These are phyloP conservation scores for Fusarium ramigenum DNA, from an alignment of 2,329 filamentous ascomycete genomes.

Conservation along the genomic window DNA sequence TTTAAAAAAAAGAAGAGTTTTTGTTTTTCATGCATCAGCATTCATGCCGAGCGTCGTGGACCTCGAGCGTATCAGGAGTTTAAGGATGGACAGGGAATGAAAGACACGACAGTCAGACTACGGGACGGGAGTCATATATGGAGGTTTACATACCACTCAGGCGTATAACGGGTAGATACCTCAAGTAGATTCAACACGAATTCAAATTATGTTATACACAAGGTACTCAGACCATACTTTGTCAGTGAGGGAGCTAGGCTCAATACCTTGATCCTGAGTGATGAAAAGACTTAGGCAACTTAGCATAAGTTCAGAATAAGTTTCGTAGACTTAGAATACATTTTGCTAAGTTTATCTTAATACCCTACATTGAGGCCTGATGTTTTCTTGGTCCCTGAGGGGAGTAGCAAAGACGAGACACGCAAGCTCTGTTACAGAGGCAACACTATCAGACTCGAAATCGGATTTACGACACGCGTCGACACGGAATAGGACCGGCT, in stretches of 20 bases:
- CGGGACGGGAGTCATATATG: neutral
- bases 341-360: neutral
- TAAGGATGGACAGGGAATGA: constrained; percentile 13
- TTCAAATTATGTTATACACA: neutral
- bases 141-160: constrained; percentile 11
- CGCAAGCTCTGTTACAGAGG: neutral
- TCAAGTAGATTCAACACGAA: constrained; percentile 20
- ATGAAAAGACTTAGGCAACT: neutral
- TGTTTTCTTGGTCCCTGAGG: neutral
- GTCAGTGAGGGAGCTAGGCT: neutral
- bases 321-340: neutral
- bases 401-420: neutral
- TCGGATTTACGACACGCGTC: neutral
- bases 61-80: constrained; percentile 23
- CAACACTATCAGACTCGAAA: neutral
- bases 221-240: neutral
- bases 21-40: neutral
- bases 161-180: constrained; percentile 33
- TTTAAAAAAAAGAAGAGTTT: neutral
- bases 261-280: neutral
- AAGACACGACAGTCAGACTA: constrained; percentile 10
- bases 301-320: neutral
- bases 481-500: neutral
- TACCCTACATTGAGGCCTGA: neutral
- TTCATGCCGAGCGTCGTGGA: neutral